A percentile compares a stretch with the other conserved stretches of the same genome.
These are phyloP conservation scores for Colletotrichum euphorbiae DNA, from an alignment of 2,329 filamentous ascomycete species.

Conservation along the genomic window DNA sequence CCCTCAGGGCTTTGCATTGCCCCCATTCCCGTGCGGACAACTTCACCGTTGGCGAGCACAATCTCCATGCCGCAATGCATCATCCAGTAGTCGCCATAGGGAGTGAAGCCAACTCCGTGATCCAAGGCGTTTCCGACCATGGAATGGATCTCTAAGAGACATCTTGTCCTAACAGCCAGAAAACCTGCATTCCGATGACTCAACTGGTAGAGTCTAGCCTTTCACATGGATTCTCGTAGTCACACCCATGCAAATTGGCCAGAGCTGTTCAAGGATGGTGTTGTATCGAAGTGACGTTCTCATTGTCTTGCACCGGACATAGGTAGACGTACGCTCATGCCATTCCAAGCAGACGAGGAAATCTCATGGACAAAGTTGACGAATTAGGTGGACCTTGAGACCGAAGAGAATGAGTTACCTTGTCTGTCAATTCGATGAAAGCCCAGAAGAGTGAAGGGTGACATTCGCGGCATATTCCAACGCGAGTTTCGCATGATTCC, in stretches of 20 bases:
- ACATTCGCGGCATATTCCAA: neutral
- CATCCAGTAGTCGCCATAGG: slow-evolving; percentile 52
- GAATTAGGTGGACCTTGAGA: neutral
- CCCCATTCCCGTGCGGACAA: slow-evolving; percentile 61
- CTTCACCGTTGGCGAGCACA: slow-evolving; percentile 57
- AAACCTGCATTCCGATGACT: neutral
- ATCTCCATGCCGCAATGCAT: slow-evolving; percentile 58
- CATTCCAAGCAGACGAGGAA: neutral
- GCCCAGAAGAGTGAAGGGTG: neutral
- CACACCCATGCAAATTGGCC: neutral
- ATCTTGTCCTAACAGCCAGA: neutral
- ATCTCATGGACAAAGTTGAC: neutral
- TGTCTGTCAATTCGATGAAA: neutral
- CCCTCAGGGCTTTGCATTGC: slow-evolving; percentile 51
- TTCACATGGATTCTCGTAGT: neutral
- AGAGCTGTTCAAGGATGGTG: neutral
- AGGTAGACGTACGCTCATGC: neutral
- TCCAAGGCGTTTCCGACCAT: slow-evolving; percentile 60
- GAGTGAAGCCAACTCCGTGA: slow-evolving; percentile 59
- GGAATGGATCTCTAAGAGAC: slow-evolving; percentile 40
- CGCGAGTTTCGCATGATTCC: neutral
- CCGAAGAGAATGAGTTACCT: neutral
- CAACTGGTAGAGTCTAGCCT: neutral
- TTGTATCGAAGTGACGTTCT: neutral
- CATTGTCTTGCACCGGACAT: slow-evolving; percentile 6